Evolutionary conservation across 2,329 filamentous ascomycete species (phyloP).

Genomic region (Alternaria ethzedia): DNA sequence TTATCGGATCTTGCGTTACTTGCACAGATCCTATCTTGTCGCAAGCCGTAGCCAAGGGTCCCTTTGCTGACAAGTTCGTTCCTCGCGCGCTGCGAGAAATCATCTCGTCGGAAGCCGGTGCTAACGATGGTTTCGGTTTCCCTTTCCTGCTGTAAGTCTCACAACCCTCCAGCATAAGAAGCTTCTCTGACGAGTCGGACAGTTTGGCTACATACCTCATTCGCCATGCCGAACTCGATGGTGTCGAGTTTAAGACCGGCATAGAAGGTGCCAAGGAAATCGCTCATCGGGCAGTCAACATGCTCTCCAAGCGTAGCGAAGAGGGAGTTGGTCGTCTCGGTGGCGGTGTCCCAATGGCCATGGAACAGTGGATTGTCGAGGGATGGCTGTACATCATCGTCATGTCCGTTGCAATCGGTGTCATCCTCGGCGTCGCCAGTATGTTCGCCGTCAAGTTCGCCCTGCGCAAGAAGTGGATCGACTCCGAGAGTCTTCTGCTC

Average conservation of each 20-base stretch:
- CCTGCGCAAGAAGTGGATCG: constrained; percentile 54
- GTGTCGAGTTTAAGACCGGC: constrained; percentile 31
- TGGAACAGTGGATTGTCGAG: constrained; percentile 66
- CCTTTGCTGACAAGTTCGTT: constrained; percentile 68
- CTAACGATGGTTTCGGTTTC: constrained; percentile 68
- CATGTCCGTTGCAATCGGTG: constrained; percentile 61
- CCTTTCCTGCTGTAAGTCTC: constrained; percentile 57
- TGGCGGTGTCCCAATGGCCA: constrained; percentile 58
- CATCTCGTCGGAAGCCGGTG: constrained; percentile 67
- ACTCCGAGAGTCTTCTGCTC: constrained; percentile 60
- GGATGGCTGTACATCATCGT: constrained; percentile 66
- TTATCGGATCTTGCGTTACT: constrained; percentile 67
- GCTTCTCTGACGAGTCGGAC: neutral
- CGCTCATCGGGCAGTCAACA: constrained; percentile 1
- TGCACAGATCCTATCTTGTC: constrained; percentile 69
- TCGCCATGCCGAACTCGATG: constrained; percentile 55
- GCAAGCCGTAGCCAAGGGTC: constrained; percentile 67
- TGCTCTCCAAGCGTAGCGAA: constrained; percentile 16
- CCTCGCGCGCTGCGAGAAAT: constrained; percentile 64
- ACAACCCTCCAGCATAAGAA: neutral
- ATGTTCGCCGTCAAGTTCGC: constrained; percentile 55
- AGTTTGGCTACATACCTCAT: constrained; percentile 63
- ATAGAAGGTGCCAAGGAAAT: neutral
- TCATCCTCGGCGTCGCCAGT: constrained; percentile 57
- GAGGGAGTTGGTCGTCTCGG: constrained; percentile 60